These are phyloP conservation scores for Fusarium brachygibbosum DNA, from an alignment of 2,329 filamentous ascomycete genomes.

Conservation along the genomic window DNA sequence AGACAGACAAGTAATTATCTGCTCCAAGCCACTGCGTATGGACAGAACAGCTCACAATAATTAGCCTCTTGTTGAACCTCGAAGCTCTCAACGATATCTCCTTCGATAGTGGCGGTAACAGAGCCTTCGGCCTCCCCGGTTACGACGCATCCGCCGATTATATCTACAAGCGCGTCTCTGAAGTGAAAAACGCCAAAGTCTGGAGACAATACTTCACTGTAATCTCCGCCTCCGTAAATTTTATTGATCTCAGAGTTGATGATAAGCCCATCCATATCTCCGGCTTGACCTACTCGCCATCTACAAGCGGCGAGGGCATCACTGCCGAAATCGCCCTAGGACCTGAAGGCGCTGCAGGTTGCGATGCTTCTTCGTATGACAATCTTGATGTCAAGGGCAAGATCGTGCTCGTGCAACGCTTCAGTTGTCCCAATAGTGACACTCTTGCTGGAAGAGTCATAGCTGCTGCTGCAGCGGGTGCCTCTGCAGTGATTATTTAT, in stretches of 20 bases:
- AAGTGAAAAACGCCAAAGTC: too few species aligned
- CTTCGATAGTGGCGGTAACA: too few species aligned
- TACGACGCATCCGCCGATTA: too few species aligned
- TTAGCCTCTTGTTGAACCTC: constrained; percentile 35
- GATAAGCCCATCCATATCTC: constrained; percentile 34
- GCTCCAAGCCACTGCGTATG: too few species aligned
- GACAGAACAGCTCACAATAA: neutral
- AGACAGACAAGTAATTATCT: constrained; percentile 23
- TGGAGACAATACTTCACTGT: too few species aligned
- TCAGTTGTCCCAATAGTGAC: constrained; percentile 43
- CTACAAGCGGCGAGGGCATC: constrained; percentile 35
- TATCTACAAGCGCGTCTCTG: too few species aligned
- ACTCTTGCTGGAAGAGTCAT: constrained; percentile 41
- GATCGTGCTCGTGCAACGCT: constrained; percentile 45
- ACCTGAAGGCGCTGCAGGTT: constrained; percentile 42
- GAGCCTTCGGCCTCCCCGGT: too few species aligned
- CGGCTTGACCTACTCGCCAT: constrained; percentile 41
- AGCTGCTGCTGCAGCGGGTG: constrained; percentile 38
- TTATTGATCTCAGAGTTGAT: constrained; percentile 52
- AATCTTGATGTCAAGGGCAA: constrained; percentile 44
- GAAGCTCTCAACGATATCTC: too few species aligned
- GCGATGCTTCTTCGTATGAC: constrained; percentile 34
- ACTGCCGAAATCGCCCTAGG: constrained; percentile 40
- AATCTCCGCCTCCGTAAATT: too few species aligned
- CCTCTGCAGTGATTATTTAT: constrained; percentile 39